Base-by-base conservation (phyloP, 768 basidiomycete genomes). In the Galerina marginata region DNA sequence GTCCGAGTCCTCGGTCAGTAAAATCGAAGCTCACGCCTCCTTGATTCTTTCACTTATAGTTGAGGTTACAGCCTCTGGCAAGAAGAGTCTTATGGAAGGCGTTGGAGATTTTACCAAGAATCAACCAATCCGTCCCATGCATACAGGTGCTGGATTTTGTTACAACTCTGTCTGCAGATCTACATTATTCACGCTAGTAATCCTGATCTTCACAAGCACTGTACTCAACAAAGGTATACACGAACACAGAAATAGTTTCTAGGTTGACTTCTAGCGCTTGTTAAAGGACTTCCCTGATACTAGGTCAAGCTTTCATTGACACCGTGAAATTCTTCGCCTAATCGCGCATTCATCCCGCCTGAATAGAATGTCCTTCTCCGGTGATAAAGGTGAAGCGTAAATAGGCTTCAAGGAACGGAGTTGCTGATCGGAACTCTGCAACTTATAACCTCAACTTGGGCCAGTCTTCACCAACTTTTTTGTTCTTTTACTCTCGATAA, bases 1-100 rank as follows among this genome's bases (percentile, higher is more conserved):
- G 39, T 58, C 57, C 57, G 57, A 44, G 49, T 51, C 49, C 57
- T 50, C 57, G 57, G 49, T 33, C 29, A 5, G 29, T 33, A 7
- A 33, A 33, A 5, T 33, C 29, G 29, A 33, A 33, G 29, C 29
- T 33, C 29, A 7, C 29, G 55, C 12, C 16, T 46, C 37, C 33
- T 2, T 29, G 14, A 38, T 25, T 29, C 2, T 25, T 44, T 40
- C 40, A 40, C 51, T 52, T 20, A 20, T 47, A 16, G 10, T 47
- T 23, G 46, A 23, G 47, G 9, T 25, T 15, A 49, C 14, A 49
- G 14, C 23, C n/a, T 49, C 36, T n/a, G 23, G 47, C 36, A 49
- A 49, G 47, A 49, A 49, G 29, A 33, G 29, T 33, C 29, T 33
- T 33, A 7, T 5, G 29, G 29, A 33, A 7, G 29, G 29, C 29